phyloP scores from a whole-genome alignment of 129 eudicot species.

The Erigeron canadensis region DNA sequence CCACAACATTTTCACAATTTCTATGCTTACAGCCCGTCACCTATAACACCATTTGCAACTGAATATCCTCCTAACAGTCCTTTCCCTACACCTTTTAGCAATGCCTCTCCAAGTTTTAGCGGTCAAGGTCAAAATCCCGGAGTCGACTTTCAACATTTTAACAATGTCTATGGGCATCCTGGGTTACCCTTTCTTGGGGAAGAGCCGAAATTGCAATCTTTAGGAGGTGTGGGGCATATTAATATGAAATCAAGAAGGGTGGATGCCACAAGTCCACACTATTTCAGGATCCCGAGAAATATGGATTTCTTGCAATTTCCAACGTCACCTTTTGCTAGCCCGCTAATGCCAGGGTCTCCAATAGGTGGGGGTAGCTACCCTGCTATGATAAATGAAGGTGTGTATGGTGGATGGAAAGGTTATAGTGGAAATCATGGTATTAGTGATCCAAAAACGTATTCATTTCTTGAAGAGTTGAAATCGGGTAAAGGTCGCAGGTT shows the following conservation, averaged over 20 bases:
- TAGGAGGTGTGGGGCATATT: constrained; percentile 34
- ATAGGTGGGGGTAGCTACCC: constrained; percentile 29
- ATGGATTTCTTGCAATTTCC: constrained; percentile 43
- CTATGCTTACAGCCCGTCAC: constrained; percentile 39
- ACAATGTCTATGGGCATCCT: constrained; percentile 49
- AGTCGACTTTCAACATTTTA: constrained; percentile 37
- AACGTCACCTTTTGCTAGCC: constrained; percentile 44
- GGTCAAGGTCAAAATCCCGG: constrained; percentile 39
- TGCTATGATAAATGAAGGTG: constrained; percentile 49
- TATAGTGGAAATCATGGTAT: constrained; percentile 32
- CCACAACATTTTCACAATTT: constrained; percentile 50
- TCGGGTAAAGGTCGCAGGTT: constrained; percentile 55
- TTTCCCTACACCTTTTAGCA: constrained; percentile 40
- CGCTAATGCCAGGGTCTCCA: constrained; percentile 44
- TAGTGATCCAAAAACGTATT: constrained; percentile 36
- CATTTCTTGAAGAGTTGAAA: constrained; percentile 74
- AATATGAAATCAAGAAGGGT: constrained; percentile 39
- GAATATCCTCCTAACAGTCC: constrained; percentile 43
- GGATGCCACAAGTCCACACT: constrained; percentile 29
- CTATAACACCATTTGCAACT: constrained; percentile 43
- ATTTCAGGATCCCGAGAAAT: constrained; percentile 40
- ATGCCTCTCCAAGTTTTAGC: constrained; percentile 25
- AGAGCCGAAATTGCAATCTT: constrained; percentile 39
- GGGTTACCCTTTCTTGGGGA: constrained; percentile 33
- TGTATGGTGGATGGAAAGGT: constrained; percentile 47